phyloP scores from a whole-genome alignment of 345 rosid species.

The Raphanus raphanistrum region DNA sequence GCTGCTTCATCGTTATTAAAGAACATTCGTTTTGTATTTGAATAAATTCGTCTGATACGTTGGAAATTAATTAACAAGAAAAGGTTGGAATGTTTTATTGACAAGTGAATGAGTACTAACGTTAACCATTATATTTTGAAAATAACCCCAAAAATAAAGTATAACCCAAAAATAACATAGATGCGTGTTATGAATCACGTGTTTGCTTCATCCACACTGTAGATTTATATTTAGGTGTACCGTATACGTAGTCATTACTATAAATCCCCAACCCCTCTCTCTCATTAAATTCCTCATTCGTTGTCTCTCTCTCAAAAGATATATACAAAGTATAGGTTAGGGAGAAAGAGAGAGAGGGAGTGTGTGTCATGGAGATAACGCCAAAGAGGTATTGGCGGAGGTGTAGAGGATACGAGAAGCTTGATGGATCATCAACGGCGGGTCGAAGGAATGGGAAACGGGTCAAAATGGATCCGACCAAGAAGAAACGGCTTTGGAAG shows the following conservation, averaged over 20 bases:
- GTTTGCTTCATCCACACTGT: conserved; percentile 15
- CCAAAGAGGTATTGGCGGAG: conserved; percentile 48
- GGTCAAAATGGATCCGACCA: conserved; percentile 28
- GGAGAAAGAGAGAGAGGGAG: conserved; percentile 1
- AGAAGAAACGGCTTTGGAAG: conserved; percentile 47
- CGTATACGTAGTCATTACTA: neutral
- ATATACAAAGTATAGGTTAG: neutral
- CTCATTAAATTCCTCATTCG: neutral
- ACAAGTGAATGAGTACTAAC: too few relatives aligned
- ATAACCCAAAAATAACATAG: neutral
- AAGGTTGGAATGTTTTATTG: too few relatives aligned
- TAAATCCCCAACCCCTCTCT: conserved; percentile 6
- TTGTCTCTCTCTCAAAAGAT: neutral
- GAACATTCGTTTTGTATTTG: conserved; percentile 12
- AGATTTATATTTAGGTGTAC: conserved; percentile 3
- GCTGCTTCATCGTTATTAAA: neutral
- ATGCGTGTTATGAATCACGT: conserved; percentile 30
- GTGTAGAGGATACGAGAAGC: conserved; percentile 53
- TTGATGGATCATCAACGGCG: conserved; percentile 28
- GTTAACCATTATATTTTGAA: neutral
- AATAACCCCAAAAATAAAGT: neutral
- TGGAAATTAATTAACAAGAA: neutral
- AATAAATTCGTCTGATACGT: neutral
- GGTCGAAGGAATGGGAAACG: conserved; percentile 28
- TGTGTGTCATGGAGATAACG: conserved; percentile 29